A percentile compares a stretch with the other conserved stretches of the same genome.
Evolutionary conservation across 1,284 basidiomycete genomes (phyloP).

Genomic region (Moesziomyces antarcticus): DNA sequence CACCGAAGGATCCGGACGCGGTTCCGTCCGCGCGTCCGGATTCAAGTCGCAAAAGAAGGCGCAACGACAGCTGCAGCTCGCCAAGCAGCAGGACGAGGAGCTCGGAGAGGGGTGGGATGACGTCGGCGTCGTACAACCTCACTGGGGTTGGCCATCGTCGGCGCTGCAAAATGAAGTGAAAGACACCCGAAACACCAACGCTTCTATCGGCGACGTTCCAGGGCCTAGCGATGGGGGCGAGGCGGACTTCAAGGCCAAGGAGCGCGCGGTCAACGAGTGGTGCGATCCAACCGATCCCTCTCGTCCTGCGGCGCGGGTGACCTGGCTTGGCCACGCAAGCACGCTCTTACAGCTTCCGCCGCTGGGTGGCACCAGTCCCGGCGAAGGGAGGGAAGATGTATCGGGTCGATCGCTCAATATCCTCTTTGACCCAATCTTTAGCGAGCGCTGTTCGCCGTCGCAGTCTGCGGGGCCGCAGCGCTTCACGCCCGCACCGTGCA

Average conservation of each 20-base stretch:
- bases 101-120: slow-evolving; percentile 41
- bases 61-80: slow-evolving; percentile 8
- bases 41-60: slow-evolving; percentile 33
- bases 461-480: slow-evolving; percentile 59
- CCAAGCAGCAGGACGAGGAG: slow-evolving; percentile 17
- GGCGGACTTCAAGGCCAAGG: slow-evolving; percentile 17
- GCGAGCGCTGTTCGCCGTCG: slow-evolving; percentile 61
- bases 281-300: slow-evolving; percentile 14
- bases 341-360: slow-evolving; percentile 59
- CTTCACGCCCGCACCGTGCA: slow-evolving; percentile 55
- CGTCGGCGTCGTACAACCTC: slow-evolving; percentile 28
- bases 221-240: not conserved
- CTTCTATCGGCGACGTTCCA: not conserved
- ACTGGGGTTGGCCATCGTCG: slow-evolving; percentile 44
- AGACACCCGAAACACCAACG: not conserved
- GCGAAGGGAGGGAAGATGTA: slow-evolving; percentile 1
- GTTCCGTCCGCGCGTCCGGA: slow-evolving; percentile 10
- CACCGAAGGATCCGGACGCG: slow-evolving; percentile 34
- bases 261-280: slow-evolving; percentile 26
- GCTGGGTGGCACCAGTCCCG: not conserved
- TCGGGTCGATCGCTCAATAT: slow-evolving; percentile 38
- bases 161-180: slow-evolving; percentile 22
- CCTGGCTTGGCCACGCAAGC: slow-evolving; percentile 64
- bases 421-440: slow-evolving; percentile 66
- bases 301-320: slow-evolving; percentile 31